Base-by-base conservation (phyloP, 2,329 filamentous ascomycete species). In the Aureobasidium sp. region DNA sequence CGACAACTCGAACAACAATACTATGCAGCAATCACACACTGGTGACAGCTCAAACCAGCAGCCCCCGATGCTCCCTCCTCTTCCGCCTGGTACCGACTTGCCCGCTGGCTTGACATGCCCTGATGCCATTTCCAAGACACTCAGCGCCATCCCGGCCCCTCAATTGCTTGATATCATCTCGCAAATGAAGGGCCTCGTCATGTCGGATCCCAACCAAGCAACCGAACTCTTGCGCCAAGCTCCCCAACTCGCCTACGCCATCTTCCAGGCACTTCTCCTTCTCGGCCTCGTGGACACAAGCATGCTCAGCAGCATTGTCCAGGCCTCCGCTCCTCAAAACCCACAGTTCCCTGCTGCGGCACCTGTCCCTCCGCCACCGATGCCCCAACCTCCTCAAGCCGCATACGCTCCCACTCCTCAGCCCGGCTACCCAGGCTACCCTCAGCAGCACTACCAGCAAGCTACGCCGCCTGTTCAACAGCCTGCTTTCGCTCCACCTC, bases 101-200 rank as follows among this genome's bases (percentile, higher is more conserved):
- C 89, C 90, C 3, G 86, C 89, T 0, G 90, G 91, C 59, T 82
- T 97, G 62, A 91, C 85, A 61, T 92, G 89, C 68, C 87, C 90
- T 27, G 94, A 97, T 72, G 90, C 91, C 65, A 97, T 99, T 71
- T 96, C 91, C 5, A 87, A 89, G 69, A 97, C 93, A 0, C 86
- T 99, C 65, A 87, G 89, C 65, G 90, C 91, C 3, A 84, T 97
- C 0, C 91, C 92, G 0, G 87, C 92, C 0, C 84, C 89, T 7
- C 92, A 97, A 74, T 85, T 99, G 2, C 88, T 97, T 68, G 93
- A 97, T 68, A 92, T 97, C 62, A 84, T 99, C 64, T 86, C 87
- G 9, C 92, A 97, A 74, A 95, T 97, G 90, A 97, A 97, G 77
- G 84, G 87, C 3, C 81, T 97, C 14, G 90, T 90, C n/a, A 84